Percentiles rank a stretch among this genome's conserved stretches.
Conservation (phyloP, 495 filamentous ascomycete genomes). For the Hyaloscypha bicolor region DNA sequence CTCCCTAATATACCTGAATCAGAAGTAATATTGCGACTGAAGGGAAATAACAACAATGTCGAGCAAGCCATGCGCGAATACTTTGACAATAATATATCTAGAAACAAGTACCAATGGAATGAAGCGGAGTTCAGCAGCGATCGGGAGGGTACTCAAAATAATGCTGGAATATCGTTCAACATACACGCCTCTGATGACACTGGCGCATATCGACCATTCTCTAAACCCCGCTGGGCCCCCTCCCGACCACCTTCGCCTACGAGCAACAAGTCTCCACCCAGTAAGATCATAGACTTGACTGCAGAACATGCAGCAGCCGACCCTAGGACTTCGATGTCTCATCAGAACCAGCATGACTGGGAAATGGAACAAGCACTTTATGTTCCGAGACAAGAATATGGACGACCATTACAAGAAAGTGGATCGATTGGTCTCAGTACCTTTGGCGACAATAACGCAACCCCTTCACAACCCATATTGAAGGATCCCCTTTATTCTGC, state of each 20-base stretch:
- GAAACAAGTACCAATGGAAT: conserved; percentile 48
- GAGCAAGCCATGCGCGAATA: conserved; percentile 47
- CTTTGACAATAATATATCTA: conserved; percentile 39
- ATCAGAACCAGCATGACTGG: conserved; percentile 57
- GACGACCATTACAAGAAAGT: conserved; percentile 45
- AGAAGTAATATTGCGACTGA: conserved; percentile 42
- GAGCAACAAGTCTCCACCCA: conserved; percentile 51
- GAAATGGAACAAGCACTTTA: conserved; percentile 53
- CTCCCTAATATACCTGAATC: conserved; percentile 33
- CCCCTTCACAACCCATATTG: no score
- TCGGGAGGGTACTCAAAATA: conserved; percentile 43
- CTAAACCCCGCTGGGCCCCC: conserved; percentile 58
- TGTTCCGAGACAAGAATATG: conserved; percentile 37
- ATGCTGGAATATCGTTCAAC: conserved; percentile 47
- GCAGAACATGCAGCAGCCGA: conserved; percentile 38
- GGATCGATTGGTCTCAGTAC: conserved; percentile 46
- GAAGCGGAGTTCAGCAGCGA: conserved; percentile 46
- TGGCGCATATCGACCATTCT: conserved; percentile 39
- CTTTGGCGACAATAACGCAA: no score
- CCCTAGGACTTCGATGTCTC: conserved; percentile 45
- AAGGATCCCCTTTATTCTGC: no score
- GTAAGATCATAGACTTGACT: conserved; percentile 42
- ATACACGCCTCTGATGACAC: conserved; percentile 55
- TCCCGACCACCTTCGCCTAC: conserved; percentile 72
- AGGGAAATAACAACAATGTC: conserved; percentile 43